Conservation (phyloP, 1,284 basidiomycete species). For the Heterobasidion annosum region DNA sequence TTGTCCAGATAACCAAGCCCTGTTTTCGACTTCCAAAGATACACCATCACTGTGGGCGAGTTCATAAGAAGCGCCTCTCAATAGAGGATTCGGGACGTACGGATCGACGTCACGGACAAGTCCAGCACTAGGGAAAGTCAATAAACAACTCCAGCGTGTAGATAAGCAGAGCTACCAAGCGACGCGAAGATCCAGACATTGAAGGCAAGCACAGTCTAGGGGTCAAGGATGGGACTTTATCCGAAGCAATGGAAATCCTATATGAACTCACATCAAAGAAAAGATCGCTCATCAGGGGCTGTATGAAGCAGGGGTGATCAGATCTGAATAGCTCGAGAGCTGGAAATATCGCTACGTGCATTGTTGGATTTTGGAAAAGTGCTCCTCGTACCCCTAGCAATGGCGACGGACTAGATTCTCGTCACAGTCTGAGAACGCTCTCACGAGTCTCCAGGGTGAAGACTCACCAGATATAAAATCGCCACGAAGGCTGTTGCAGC, state of each 20-base stretch:
- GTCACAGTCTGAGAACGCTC: too few relatives aligned
- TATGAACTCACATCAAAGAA: slow-evolving; percentile 19
- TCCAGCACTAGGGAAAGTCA: slow-evolving; percentile 25
- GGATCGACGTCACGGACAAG: slow-evolving; percentile 27
- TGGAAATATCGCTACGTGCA: slow-evolving; percentile 11
- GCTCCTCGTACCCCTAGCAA: background rate
- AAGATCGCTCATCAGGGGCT: slow-evolving; percentile 27
- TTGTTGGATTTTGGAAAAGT: slow-evolving; percentile 6
- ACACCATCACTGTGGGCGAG: slow-evolving; percentile 26
- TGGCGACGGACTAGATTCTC: background rate
- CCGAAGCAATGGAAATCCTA: background rate
- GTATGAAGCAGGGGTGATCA: background rate
- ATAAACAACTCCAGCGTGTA: background rate
- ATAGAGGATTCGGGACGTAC: slow-evolving; percentile 17
- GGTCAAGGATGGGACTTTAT: background rate
- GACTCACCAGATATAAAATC: slow-evolving; percentile 29
- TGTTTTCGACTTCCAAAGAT: slow-evolving; percentile 33
- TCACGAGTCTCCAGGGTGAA: slow-evolving; percentile 1
- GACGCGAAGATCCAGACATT: slow-evolving; percentile 33
- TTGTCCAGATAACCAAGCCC: slow-evolving; percentile 33
- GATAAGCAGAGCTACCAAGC: slow-evolving; percentile 17
- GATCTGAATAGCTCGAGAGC: background rate
- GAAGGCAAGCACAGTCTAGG: slow-evolving; percentile 30
- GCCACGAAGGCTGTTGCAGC: slow-evolving; percentile 17
- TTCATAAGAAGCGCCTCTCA: background rate